A percentile compares a stretch with the other conserved stretches of the same genome.
Evolutionary conservation across 2,329 filamentous ascomycete genomes (phyloP).

Genomic region (Acrodontium crateriforme): DNA sequence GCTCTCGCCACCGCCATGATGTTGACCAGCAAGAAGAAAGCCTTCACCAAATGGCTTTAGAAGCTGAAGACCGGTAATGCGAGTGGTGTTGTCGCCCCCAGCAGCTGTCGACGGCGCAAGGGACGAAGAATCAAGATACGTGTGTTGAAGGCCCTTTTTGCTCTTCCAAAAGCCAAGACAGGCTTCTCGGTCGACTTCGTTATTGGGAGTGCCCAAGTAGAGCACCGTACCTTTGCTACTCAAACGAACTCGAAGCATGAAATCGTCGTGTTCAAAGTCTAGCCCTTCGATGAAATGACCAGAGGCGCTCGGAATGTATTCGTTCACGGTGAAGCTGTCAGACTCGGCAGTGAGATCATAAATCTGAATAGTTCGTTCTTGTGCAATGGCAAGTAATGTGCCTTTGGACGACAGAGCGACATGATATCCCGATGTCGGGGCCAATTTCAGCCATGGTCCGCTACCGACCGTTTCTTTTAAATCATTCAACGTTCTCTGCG

Average conservation of each 20-base stretch:
- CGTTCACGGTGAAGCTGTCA: constrained; percentile 19
- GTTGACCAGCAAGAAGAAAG: constrained; percentile 18
- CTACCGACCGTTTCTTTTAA: constrained; percentile 19
- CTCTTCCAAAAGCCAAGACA: constrained; percentile 21
- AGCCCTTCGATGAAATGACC: constrained; percentile 23
- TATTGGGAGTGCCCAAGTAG: constrained; percentile 21
- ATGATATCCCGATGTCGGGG: constrained; percentile 16
- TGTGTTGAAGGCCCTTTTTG: constrained; percentile 17
- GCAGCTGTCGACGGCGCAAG: constrained; percentile 5
- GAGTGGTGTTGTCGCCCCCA: constrained; percentile 5
- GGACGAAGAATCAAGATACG: constrained; percentile 18
- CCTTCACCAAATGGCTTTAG: constrained; percentile 16
- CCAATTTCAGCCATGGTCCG: constrained; percentile 20
- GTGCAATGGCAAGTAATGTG: constrained; percentile 19
- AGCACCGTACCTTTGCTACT: constrained; percentile 21
- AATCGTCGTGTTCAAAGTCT: constrained; percentile 21
- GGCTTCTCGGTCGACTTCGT: constrained; percentile 3
- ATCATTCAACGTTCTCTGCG: constrained; percentile 18
- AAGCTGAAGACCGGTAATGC: constrained; percentile 18
- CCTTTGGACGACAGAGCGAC: constrained; percentile 20
- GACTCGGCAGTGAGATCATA: constrained; percentile 18
- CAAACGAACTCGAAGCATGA: constrained; percentile 18
- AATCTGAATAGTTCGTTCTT: constrained; percentile 22
- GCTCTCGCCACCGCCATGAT: constrained; percentile 16
- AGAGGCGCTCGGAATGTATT: constrained; percentile 18